These are phyloP conservation scores for Hygrocybe coccinea DNA, from an alignment of 768 basidiomycete species.

Conservation along the genomic window DNA sequence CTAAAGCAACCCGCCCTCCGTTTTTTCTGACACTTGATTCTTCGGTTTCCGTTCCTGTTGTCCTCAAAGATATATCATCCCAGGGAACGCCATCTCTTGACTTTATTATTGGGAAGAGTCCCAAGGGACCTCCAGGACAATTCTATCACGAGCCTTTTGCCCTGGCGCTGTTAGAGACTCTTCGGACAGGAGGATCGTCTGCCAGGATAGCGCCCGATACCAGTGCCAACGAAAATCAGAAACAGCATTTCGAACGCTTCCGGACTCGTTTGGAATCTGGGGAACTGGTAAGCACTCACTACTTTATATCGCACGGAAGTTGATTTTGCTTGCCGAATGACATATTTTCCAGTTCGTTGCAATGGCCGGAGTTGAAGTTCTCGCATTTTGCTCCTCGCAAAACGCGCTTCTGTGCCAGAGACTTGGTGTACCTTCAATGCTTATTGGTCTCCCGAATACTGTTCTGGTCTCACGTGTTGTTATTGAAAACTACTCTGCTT, in stretches of 20 bases:
- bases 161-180: conserved; percentile 45
- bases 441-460: conserved; percentile 40
- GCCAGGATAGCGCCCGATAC: conserved; percentile 42
- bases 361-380: conserved; percentile 45
- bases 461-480: conserved; percentile 52
- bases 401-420: conserved; percentile 42
- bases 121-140: conserved; percentile 48
- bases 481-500: conserved; percentile 57
- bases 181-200: conserved; percentile 47
- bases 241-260: conserved; percentile 47
- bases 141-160: conserved; percentile 53
- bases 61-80: conserved; percentile 38
- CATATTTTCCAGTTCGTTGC: conserved; percentile 47
- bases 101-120: conserved; percentile 31
- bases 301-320: too few species aligned
- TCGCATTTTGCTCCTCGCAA: conserved; percentile 56
- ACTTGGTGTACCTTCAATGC: conserved; percentile 44
- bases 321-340: neutral
- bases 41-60: conserved; percentile 46
- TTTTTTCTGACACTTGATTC: conserved; percentile 50
- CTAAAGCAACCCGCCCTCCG: neutral
- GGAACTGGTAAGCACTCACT: conserved; percentile 47
- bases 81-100: conserved; percentile 34
- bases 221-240: conserved; percentile 39
- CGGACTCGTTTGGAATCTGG: conserved; percentile 45